These are phyloP conservation scores for Penicillium cinerascens DNA, from an alignment of 495 filamentous ascomycete genomes.

Conservation along the genomic window DNA sequence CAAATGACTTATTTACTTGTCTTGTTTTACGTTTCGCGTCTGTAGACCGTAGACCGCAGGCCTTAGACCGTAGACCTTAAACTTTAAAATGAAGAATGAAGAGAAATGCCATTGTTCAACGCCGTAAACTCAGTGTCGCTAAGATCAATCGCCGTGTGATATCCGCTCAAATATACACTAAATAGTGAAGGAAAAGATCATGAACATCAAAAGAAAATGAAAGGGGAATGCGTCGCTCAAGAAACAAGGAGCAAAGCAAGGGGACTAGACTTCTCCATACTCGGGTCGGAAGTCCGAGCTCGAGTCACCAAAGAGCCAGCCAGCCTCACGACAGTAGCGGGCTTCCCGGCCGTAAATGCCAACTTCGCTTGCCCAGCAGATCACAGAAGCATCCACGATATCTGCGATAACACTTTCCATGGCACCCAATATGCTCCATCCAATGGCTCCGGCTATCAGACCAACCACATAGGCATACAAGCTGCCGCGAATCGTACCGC, in stretches of 20 bases:
- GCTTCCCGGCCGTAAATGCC: constrained; percentile 65
- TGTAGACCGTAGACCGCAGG: background rate
- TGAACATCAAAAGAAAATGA: background rate
- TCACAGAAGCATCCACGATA: constrained; percentile 85
- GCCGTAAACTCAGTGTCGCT: background rate
- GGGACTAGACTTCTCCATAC: constrained; percentile 17
- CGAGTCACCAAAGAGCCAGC: constrained; percentile 68
- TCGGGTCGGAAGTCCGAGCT: constrained; percentile 11
- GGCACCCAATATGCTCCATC: constrained; percentile 91
- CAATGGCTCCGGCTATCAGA: constrained; percentile 84
- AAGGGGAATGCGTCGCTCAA: constrained; percentile 2
- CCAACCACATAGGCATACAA: constrained; percentile 94
- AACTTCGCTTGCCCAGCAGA: constrained; percentile 91
- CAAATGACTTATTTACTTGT: constrained; percentile 2
- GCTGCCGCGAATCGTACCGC: constrained; percentile 67
- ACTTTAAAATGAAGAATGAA: background rate
- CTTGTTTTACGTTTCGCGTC: background rate
- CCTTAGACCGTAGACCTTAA: background rate
- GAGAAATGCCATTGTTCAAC: background rate
- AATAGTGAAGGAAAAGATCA: background rate
- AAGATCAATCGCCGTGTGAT: background rate
- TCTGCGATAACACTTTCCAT: constrained; percentile 91
- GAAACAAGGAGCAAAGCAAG: constrained; percentile 1
- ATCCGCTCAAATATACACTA: constrained; percentile 8
- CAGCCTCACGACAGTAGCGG: constrained; percentile 82